Percentiles rank a stretch among this genome's conserved stretches.
Conservation (phyloP, 2,329 filamentous ascomycete species). For the Alternaria viburni region DNA sequence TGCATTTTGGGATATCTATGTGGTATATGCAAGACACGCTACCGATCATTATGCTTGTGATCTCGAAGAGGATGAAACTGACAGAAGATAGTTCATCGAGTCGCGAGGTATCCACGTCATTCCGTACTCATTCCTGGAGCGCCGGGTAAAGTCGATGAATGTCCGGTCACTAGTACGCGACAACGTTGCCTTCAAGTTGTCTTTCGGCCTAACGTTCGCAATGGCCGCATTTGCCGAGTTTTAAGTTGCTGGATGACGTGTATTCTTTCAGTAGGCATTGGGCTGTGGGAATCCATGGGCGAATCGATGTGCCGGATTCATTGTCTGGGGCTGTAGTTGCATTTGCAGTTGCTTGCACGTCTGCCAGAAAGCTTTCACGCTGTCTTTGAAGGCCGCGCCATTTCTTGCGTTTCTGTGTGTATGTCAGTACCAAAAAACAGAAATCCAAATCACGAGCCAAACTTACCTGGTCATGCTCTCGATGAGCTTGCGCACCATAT, state of each 20-base stretch:
- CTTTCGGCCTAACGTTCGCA: constrained; percentile 76
- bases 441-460: not conserved
- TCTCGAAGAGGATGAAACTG: constrained; percentile 12
- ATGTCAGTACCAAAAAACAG: constrained; percentile 21
- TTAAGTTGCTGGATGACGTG: constrained; percentile 31
- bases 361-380: constrained; percentile 45
- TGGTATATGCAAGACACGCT: constrained; percentile 12
- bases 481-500: constrained; percentile 42
- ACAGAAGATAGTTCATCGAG: constrained; percentile 54
- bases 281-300: constrained; percentile 12
- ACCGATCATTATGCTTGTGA: constrained; percentile 9
- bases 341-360: constrained; percentile 47
- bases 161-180: constrained; percentile 60
- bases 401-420: constrained; percentile 44
- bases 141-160: constrained; percentile 59
- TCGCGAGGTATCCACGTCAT: constrained; percentile 59
- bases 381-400: constrained; percentile 42
- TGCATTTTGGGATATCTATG: constrained; percentile 11
- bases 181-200: constrained; percentile 69
- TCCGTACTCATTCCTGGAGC: constrained; percentile 57
- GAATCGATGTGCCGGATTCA: constrained; percentile 37
- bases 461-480: constrained; percentile 43
- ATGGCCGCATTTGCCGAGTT: constrained; percentile 70
- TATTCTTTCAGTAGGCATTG: constrained; percentile 5
- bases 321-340: constrained; percentile 41